Percentiles rank a stretch among this genome's conserved stretches.
phyloP scores from a whole-genome alignment of 495 filamentous ascomycete species.

The Podospora didyma region DNA sequence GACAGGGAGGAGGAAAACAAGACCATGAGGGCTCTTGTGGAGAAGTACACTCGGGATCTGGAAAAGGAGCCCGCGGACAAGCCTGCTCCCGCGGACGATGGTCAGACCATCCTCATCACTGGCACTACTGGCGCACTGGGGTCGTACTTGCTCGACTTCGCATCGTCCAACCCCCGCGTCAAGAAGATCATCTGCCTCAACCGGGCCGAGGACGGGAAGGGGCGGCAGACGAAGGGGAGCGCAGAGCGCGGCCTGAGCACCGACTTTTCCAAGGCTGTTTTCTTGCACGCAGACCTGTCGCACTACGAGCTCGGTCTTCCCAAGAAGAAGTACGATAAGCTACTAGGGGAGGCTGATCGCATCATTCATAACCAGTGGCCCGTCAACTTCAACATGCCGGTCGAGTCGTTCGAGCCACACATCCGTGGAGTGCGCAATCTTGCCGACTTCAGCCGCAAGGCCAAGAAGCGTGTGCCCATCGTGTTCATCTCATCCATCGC shows the following conservation, averaged over 20 bases:
- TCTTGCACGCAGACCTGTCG: conserved; percentile 47
- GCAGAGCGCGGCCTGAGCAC: conserved; percentile 31
- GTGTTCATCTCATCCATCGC: conserved; percentile 54
- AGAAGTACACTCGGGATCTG: conserved; percentile 36
- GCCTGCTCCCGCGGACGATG: conserved; percentile 28
- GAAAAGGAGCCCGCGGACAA: conserved; percentile 23
- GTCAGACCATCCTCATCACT: conserved; percentile 51
- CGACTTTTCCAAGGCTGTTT: conserved; percentile 42
- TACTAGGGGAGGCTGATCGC: conserved; percentile 39
- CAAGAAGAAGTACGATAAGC: conserved; percentile 28
- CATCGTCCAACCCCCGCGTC: conserved; percentile 35
- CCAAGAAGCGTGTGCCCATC: conserved; percentile 42
- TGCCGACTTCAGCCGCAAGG: conserved; percentile 46
- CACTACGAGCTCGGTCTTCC: conserved; percentile 42
- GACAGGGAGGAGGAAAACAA: conserved; percentile 20
- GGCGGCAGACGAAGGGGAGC: conserved; percentile 27
- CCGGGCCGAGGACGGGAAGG: conserved; percentile 37
- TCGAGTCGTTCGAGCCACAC: conserved; percentile 53
- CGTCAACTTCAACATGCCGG: conserved; percentile 57
- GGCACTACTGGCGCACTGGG: conserved; percentile 59
- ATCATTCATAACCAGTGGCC: conserved; percentile 63
- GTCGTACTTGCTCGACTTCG: conserved; percentile 49
- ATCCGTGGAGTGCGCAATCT: conserved; percentile 51
- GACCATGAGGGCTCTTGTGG: conserved; percentile 29
- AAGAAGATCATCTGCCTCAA: conserved; percentile 54